phyloP scores from a whole-genome alignment of 1,284 basidiomycete species.

The Leccinum fallax region DNA sequence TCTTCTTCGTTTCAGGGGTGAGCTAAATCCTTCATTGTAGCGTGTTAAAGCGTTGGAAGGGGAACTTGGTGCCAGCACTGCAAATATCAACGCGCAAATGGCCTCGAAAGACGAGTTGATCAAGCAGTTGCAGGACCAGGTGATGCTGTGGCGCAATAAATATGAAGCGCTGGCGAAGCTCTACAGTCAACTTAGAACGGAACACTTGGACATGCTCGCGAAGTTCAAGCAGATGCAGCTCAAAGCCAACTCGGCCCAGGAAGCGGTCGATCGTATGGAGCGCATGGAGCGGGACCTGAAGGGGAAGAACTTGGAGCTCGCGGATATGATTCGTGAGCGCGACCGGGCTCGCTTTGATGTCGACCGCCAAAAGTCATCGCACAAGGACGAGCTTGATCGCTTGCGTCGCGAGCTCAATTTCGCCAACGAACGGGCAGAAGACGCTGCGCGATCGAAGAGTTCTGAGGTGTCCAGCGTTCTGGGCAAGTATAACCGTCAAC shows the following conservation, averaged over 20 bases:
- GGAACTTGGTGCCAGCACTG: slow-evolving; percentile 80
- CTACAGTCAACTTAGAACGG: slow-evolving; percentile 96
- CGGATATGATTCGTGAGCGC: slow-evolving; percentile 98
- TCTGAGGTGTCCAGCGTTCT: slow-evolving; percentile 90
- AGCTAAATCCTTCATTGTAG: slow-evolving; percentile 42
- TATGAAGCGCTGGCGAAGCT: slow-evolving; percentile 99
- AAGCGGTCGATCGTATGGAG: slow-evolving; percentile 99
- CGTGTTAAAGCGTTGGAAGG: slow-evolving; percentile 96
- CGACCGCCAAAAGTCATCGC: slow-evolving; percentile 92
- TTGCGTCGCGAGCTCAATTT: slow-evolving; percentile 92
- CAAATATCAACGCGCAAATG: slow-evolving; percentile 88
- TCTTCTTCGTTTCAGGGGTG: not conserved
- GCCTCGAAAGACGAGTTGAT: slow-evolving; percentile 94
- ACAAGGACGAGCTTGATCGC: slow-evolving; percentile 96
- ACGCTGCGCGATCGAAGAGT: slow-evolving; percentile 89
- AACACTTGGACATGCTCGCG: slow-evolving; percentile 96
- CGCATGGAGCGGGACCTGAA: slow-evolving; percentile 99
- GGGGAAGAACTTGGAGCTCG: slow-evolving; percentile 96
- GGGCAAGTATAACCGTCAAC: slow-evolving; percentile 93
- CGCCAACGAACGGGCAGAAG: slow-evolving; percentile 98
- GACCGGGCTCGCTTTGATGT: slow-evolving; percentile 96
- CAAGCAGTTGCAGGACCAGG: slow-evolving; percentile 95
- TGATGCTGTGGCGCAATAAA: slow-evolving; percentile 96
- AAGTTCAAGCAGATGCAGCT: slow-evolving; percentile 98
- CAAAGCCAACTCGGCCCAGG: slow-evolving; percentile 98